Percentiles rank a stretch among this genome's conserved stretches.
Evolutionary conservation across 495 filamentous ascomycete genomes (phyloP).

Genomic region (Jackrogersella multiformis): DNA sequence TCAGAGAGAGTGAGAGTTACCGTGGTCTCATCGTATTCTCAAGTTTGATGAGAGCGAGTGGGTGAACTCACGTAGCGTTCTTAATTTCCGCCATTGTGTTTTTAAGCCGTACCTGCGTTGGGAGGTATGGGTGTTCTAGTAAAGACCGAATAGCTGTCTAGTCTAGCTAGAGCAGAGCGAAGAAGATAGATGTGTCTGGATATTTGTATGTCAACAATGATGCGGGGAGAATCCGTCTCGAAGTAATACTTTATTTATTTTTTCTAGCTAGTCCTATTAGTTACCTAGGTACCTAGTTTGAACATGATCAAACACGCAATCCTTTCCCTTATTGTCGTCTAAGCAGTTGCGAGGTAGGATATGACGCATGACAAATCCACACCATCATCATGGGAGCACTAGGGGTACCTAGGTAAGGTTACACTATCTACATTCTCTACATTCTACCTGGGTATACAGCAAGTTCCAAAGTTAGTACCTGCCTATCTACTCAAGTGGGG

Average conservation of each 20-base stretch:
- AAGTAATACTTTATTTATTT: conserved; percentile 16
- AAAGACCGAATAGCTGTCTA: not conserved
- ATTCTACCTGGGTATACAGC: too few relatives aligned
- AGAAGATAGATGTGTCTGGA: conserved; percentile 9
- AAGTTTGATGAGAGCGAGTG: not conserved
- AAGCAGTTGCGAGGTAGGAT: not conserved
- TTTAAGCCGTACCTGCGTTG: not conserved
- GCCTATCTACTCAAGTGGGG: conserved; percentile 2
- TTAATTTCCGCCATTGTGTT: conserved; percentile 49
- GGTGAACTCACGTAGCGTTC: conserved; percentile 46
- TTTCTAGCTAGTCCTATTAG: conserved; percentile 35
- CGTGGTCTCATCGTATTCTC: not conserved
- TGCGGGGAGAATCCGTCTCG: not conserved
- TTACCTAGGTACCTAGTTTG: conserved; percentile 26
- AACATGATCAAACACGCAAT: conserved; percentile 11
- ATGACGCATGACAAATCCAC: conserved; percentile 35
- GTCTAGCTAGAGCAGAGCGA: not conserved
- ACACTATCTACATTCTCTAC: not conserved
- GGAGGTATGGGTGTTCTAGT: not conserved
- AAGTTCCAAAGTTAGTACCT: conserved; percentile 15
- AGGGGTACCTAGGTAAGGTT: not conserved
- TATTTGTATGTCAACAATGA: conserved; percentile 30
- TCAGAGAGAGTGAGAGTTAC: not conserved
- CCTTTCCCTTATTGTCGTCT: conserved; percentile 13
- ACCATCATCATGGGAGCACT: conserved; percentile 9